These are phyloP conservation scores for Chaetomiaceae sp. DNA, from an alignment of 2,329 filamentous ascomycete genomes.

Conservation along the genomic window DNA sequence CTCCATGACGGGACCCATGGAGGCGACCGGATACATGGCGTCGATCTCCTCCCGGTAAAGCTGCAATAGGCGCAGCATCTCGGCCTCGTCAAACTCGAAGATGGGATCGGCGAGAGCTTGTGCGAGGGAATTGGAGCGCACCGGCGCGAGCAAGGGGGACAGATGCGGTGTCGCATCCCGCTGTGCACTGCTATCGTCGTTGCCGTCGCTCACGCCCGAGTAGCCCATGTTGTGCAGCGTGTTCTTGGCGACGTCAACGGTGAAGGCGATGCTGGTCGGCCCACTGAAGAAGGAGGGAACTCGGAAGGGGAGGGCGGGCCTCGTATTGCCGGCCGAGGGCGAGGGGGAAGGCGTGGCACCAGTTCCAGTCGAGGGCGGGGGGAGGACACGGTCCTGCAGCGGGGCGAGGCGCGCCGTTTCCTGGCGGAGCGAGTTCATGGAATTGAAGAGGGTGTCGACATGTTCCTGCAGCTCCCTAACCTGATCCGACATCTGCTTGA, in stretches of 20 bases:
- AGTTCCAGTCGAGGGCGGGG: slow-evolving; percentile 36
- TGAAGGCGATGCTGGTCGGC: slow-evolving; percentile 80
- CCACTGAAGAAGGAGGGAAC: slow-evolving; percentile 67
- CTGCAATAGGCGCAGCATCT: slow-evolving; percentile 72
- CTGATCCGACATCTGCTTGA: slow-evolving; percentile 72
- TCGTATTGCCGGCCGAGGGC: slow-evolving; percentile 36
- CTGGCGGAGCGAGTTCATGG: slow-evolving; percentile 62
- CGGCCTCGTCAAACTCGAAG: slow-evolving; percentile 71
- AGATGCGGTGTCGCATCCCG: slow-evolving; percentile 31
- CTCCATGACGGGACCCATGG: slow-evolving; percentile 65
- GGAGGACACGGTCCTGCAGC: slow-evolving; percentile 40
- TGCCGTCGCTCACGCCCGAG: slow-evolving; percentile 55
- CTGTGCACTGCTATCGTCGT: slow-evolving; percentile 52
- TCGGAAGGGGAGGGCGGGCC: slow-evolving; percentile 45
- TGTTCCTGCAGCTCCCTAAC: slow-evolving; percentile 76
- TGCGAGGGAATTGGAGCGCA: slow-evolving; percentile 35
- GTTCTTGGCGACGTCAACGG: slow-evolving; percentile 78
- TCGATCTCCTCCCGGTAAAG: slow-evolving; percentile 88
- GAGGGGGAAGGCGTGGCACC: slow-evolving; percentile 40
- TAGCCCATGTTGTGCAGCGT: slow-evolving; percentile 90
- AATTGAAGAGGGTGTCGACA: slow-evolving; percentile 71
- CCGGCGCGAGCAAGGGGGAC: slow-evolving; percentile 34
- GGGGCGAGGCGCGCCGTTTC: slow-evolving; percentile 45
- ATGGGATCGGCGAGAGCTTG: slow-evolving; percentile 61
- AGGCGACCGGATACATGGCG: slow-evolving; percentile 84